These are phyloP conservation scores for Colletotrichum gigasporum DNA, from an alignment of 2,329 filamentous ascomycete genomes.

Conservation along the genomic window DNA sequence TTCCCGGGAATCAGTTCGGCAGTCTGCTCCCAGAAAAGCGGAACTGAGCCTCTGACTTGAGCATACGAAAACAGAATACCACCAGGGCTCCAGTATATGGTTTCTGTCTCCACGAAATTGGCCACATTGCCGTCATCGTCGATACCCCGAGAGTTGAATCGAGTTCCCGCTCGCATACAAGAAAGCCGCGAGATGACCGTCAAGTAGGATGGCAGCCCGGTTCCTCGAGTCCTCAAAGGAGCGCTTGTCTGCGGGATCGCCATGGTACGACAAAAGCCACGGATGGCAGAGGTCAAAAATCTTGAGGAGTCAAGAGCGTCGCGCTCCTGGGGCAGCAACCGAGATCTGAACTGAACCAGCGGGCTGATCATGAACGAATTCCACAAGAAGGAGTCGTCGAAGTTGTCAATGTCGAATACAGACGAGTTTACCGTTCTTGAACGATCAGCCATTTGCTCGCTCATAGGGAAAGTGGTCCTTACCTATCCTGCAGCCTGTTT, in stretches of 20 bases:
- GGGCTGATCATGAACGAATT: constrained; percentile 99
- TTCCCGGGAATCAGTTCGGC: constrained; percentile 89
- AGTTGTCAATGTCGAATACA: constrained; percentile 89
- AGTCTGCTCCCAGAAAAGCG: constrained; percentile 96
- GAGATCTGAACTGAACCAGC: constrained; percentile 86
- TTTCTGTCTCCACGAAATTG: constrained; percentile 99
- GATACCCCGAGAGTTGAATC: constrained; percentile 97
- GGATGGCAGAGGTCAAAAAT: constrained; percentile 91
- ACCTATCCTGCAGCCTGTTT: constrained; percentile 90
- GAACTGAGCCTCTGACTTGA: constrained; percentile 91
- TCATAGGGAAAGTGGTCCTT: constrained; percentile 28
- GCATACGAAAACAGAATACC: constrained; percentile 90
- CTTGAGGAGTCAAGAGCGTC: constrained; percentile 84
- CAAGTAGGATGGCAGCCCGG: constrained; percentile 82
- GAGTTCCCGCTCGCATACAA: constrained; percentile 88
- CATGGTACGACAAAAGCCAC: constrained; percentile 90
- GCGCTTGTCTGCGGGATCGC: constrained; percentile 82
- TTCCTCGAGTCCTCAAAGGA: constrained; percentile 71
- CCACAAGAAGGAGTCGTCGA: constrained; percentile 94
- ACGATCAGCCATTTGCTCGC: constrained; percentile 31
- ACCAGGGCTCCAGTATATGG: constrained; percentile 85
- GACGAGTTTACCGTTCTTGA: constrained; percentile 76
- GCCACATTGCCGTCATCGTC: constrained; percentile 98
- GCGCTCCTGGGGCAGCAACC: constrained; percentile 79
- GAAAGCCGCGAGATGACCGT: constrained; percentile 93